Evolutionary conservation across 208 protist genomes (phyloP), one percentile per base, ranked within the genome.

Genomic region (Jaenimonas drosophilae): DNA sequence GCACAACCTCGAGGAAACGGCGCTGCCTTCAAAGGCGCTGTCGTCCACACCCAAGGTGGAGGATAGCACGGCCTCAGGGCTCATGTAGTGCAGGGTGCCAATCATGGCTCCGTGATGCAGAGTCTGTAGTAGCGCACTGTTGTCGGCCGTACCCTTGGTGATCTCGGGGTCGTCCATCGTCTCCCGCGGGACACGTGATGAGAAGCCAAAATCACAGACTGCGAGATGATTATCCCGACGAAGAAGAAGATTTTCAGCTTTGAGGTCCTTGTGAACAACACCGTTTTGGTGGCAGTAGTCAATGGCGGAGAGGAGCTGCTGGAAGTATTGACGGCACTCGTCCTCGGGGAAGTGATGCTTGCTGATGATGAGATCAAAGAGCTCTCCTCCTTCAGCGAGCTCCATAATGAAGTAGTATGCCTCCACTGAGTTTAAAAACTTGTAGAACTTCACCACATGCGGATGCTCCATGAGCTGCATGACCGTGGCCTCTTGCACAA

Each of bases 221-320:
- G 90, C 58, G 4, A 91, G 70, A 17, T 66, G 67, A 30, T 74
- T 76, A 21, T 85, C 70, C 26, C 57, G 70, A 30, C 62, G 61
- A 5, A 96, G 51, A 7, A 96, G 66, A 9, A 96, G 65, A 43
- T 96, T 96, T 54, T 96, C 83, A 17, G 88, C 82, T 64, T 95
- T 95, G 11, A 95, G 64, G 55, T 95, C 94, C 31, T 76, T 65
- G 49, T 95, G 87, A 0, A 71, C 85, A 39, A 96, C 73, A 34
- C 76, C 73, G 25, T 92, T 75, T 32, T 76, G 58, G 64, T 96
- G 94, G 54, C 91, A 96, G 72, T 98, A 97, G 48, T 90, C 72
- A 28, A 98, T 80, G 39, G 88, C 95, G 19, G 70, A 80, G 29
- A 98, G 90, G 30, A 98, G 76, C 67, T 97, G 88, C 61, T 96